These are phyloP conservation scores for Xylaria sp. DNA, from an alignment of 2,329 filamentous ascomycete species.

Conservation along the genomic window DNA sequence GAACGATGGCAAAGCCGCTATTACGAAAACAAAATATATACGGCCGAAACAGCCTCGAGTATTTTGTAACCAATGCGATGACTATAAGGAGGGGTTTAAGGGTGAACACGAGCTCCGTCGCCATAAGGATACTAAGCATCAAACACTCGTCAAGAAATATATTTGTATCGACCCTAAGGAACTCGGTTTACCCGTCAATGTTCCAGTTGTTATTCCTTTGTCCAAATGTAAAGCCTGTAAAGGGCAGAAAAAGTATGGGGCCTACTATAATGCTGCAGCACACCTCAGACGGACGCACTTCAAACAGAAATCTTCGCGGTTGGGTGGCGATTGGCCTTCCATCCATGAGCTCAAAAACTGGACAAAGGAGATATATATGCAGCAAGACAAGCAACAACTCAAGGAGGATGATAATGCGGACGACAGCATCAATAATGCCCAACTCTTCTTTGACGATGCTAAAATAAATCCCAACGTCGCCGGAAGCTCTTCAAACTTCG, in stretches of 20 bases:
- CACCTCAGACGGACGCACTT: conserved; percentile 91
- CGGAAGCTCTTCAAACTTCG: conserved; percentile 41
- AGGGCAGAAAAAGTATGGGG: conserved; percentile 81
- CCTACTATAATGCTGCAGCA: conserved; percentile 94
- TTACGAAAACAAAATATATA: conserved; percentile 58
- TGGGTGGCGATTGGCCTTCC: conserved; percentile 63
- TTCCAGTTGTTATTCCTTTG: conserved; percentile 70
- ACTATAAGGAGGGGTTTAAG: conserved; percentile 81
- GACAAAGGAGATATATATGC: conserved; percentile 65
- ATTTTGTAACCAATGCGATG: conserved; percentile 73
- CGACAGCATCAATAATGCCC: conserved; percentile 52
- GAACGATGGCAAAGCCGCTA: conserved; percentile 57
- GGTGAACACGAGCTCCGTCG: conserved; percentile 84
- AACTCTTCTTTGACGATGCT: conserved; percentile 42
- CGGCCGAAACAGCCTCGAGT: conserved; percentile 79
- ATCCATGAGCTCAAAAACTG: conserved; percentile 69
- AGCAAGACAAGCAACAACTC: conserved; percentile 46
- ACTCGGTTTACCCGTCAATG: conserved; percentile 55
- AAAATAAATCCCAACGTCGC: conserved; percentile 35
- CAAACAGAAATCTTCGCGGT: conserved; percentile 67
- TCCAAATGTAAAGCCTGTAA: conserved; percentile 85
- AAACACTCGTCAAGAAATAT: conserved; percentile 63
- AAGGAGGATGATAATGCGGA: conserved; percentile 54
- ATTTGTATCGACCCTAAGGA: conserved; percentile 65
- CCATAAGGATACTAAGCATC: conserved; percentile 74